phyloP scores from a whole-genome alignment of 768 basidiomycete species.

The Pilatotrama ljubarskyi region DNA sequence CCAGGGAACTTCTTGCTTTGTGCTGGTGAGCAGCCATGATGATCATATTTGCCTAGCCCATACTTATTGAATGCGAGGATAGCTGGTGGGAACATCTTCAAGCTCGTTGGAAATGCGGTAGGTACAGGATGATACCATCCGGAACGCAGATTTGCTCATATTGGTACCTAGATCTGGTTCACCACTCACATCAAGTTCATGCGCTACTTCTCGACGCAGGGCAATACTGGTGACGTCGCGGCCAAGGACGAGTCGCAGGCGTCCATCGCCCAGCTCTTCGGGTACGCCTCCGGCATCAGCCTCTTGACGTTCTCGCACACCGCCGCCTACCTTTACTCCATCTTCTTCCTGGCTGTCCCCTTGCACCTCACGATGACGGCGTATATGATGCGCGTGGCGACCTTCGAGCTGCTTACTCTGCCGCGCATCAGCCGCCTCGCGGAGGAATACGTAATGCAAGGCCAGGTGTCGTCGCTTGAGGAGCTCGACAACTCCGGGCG shows the following conservation, averaged over 20 bases:
- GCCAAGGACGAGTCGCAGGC: conserved; percentile 33
- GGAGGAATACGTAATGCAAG: conserved; percentile 17
- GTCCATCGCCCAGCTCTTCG: conserved; percentile 29
- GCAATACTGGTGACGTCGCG: conserved; percentile 33
- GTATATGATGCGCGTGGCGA: conserved; percentile 30
- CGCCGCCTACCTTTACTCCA: conserved; percentile 28
- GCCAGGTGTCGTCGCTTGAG: conserved; percentile 16
- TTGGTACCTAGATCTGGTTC: conserved; percentile 27
- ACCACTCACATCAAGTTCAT: conserved; percentile 34
- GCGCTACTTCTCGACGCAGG: conserved; percentile 29
- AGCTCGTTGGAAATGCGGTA: conserved; percentile 31
- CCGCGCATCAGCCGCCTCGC: conserved; percentile 29
- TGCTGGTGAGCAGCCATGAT: conserved; percentile 20
- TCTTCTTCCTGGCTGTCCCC: conserved; percentile 28
- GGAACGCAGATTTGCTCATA: background rate
- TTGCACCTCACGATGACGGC: conserved; percentile 25
- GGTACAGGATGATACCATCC: background rate
- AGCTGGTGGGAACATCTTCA: conserved; percentile 34
- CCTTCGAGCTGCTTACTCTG: conserved; percentile 31
- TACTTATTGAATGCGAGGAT: background rate
- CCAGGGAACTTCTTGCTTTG: conserved; percentile 28
- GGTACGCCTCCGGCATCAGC: conserved; percentile 30
- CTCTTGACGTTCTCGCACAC: conserved; percentile 31
- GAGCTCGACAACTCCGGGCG: conserved; percentile 18
- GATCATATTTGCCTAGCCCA: background rate